Base-by-base conservation (phyloP, 192 early-diverging fungal genomes). In the Kickxella alabastrina region DNA sequence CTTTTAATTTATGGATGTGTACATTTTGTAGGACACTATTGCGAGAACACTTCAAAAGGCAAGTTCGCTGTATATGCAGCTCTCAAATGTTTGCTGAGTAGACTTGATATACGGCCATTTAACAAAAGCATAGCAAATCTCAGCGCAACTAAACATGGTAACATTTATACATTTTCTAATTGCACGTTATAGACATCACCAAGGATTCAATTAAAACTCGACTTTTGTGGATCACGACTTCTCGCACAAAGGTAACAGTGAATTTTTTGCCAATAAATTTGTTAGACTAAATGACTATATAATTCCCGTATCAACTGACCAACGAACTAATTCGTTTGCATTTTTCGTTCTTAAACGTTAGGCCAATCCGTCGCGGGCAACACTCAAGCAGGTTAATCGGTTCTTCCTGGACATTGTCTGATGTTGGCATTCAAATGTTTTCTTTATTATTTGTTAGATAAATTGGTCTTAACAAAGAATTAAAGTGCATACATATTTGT, bases 291-390 rank as follows among this genome's bases (percentile, higher is more conserved):
- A n/a, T n/a, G n/a, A n/a, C n/a, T n/a, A n/a, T n/a, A n/a, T n/a
- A n/a, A n/a, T n/a, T n/a, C n/a, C n/a, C n/a, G n/a, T n/a, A n/a
- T n/a, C n/a, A n/a, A n/a, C n/a, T n/a, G n/a, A n/a, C n/a, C n/a
- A n/a, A n/a, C n/a, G n/a, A n/a, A n/a, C 21, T 42, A 22, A 21
- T 15, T 6, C 22, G n/a, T 15, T 4, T 4, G 12, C 5, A 34
- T 12, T 10, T 36, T 21, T 42, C n/a, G 10, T 42, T 21, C 22
- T 21, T 12, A 6, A 3, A 8, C 27, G 18, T 22, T 51, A 82
- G 76, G 83, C 90, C 2, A 77, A 82, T 28, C 90, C 87, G 10
- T 82, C 87, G 6, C 78, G 88, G 17, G 86, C 83, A 7, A 92
- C 88, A 18, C 62, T 92, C 19, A 87, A 89, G 59, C 87, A 82